Conservation (phyloP, 2,329 filamentous ascomycete species). For the Colletotrichum phormii region DNA sequence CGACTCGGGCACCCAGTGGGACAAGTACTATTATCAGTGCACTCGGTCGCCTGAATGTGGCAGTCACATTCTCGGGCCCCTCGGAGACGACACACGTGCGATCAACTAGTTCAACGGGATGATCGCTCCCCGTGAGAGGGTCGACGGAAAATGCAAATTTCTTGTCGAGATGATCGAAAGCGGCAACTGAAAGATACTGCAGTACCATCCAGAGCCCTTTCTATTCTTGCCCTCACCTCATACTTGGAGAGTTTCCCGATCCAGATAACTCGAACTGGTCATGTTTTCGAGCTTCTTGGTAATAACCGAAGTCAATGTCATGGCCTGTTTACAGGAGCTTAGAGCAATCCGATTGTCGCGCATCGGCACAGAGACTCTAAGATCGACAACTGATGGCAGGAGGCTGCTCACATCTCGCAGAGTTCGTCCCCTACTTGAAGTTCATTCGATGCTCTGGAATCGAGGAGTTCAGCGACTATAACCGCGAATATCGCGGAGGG, state of each 20-base stretch:
- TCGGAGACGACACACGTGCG: too few species aligned
- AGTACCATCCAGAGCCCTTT: not conserved
- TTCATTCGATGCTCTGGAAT: conserved; percentile 43
- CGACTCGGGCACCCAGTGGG: too few species aligned
- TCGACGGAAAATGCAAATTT: not conserved
- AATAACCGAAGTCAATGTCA: not conserved
- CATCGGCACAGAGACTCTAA: not conserved
- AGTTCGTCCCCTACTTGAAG: conserved; percentile 50
- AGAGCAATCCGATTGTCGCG: not conserved
- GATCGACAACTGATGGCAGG: too few species aligned
- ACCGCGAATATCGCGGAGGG: conserved; percentile 24
- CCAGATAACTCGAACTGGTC: not conserved
- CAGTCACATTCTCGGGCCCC: too few species aligned
- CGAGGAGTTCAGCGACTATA: conserved; percentile 16
- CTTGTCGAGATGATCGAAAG: not conserved
- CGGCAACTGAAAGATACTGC: not conserved
- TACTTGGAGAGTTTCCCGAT: not conserved
- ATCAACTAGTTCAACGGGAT: too few species aligned
- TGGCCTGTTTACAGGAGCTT: not conserved
- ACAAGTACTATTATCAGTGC: too few species aligned
- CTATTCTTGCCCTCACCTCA: not conserved
- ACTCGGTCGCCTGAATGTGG: too few species aligned
- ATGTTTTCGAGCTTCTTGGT: not conserved
- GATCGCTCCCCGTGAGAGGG: too few species aligned
- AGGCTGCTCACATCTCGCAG: conserved; percentile 24